These are phyloP conservation scores for Seiridium cupressi DNA, from an alignment of 2,329 filamentous ascomycete genomes.

Conservation along the genomic window DNA sequence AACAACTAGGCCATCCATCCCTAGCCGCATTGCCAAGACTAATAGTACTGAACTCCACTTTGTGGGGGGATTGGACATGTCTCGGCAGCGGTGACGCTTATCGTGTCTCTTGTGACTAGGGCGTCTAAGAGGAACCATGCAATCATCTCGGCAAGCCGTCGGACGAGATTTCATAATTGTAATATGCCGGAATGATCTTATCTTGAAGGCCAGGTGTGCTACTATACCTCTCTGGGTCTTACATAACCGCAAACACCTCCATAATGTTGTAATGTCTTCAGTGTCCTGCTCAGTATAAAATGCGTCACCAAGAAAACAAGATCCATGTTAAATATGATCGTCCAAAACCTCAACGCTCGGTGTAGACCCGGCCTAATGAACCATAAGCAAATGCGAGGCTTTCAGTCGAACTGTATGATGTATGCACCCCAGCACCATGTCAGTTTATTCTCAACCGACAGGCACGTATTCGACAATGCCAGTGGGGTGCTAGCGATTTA, in stretches of 20 bases:
- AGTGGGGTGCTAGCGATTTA: background rate
- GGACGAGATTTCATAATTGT: too few species aligned
- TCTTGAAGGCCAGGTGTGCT: too few species aligned
- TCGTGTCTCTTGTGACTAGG: background rate
- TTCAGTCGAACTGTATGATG: background rate
- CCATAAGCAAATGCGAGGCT: background rate
- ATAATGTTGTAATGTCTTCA: too few species aligned
- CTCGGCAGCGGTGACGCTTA: background rate
- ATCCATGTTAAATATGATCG: background rate
- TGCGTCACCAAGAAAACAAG: background rate
- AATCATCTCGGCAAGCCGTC: too few species aligned
- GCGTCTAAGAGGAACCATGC: too few species aligned
- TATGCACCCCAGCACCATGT: background rate
- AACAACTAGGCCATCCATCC: background rate
- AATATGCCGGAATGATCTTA: too few species aligned
- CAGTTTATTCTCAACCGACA: background rate
- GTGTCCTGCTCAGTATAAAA: too few species aligned
- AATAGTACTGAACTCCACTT: background rate
- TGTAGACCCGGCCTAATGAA: background rate
- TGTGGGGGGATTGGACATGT: background rate
- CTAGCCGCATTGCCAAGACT: background rate
- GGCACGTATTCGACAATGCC: background rate
- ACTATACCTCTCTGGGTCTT: too few species aligned
- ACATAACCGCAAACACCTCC: too few species aligned
- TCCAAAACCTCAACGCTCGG: background rate